phyloP scores from a whole-genome alignment of 129 eudicot genomes.

The Flaveria brownii region DNA sequence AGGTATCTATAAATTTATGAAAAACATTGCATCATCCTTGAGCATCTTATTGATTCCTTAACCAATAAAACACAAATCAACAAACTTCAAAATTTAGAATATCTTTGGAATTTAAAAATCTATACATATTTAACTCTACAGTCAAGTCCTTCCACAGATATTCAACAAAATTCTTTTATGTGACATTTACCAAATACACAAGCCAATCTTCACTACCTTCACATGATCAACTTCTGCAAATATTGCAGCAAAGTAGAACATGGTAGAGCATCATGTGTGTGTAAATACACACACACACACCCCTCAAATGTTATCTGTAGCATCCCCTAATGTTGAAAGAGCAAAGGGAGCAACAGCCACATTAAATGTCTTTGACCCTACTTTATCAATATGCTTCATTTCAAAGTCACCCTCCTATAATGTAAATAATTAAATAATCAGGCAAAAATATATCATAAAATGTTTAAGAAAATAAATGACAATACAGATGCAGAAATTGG shows the following conservation, averaged over 20 bases:
- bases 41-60: conserved; percentile 13
- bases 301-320: conserved; percentile 49
- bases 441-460: neutral
- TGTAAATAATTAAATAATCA: conserved; percentile 1
- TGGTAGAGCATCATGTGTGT: neutral
- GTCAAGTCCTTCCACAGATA: conserved; percentile 19
- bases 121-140: conserved; percentile 32
- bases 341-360: conserved; percentile 83
- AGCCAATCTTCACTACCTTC: conserved; percentile 24
- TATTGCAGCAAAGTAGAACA: conserved; percentile 11
- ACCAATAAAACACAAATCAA: conserved; percentile 1
- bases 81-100: conserved; percentile 22
- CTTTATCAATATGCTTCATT: conserved; percentile 88
- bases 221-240: conserved; percentile 7
- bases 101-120: conserved; percentile 16
- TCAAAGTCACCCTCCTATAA: conserved; percentile 85
- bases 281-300: conserved; percentile 6
- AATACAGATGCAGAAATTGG: neutral
- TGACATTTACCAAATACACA: conserved; percentile 23
- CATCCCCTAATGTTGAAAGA: conserved; percentile 75
- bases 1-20: neutral
- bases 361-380: conserved; percentile 66
- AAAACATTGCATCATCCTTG: neutral
- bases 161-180: conserved; percentile 24
- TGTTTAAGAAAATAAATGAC: neutral